Conservation (phyloP, 257 asterid species). For the Cynanchum wilfordii region DNA sequence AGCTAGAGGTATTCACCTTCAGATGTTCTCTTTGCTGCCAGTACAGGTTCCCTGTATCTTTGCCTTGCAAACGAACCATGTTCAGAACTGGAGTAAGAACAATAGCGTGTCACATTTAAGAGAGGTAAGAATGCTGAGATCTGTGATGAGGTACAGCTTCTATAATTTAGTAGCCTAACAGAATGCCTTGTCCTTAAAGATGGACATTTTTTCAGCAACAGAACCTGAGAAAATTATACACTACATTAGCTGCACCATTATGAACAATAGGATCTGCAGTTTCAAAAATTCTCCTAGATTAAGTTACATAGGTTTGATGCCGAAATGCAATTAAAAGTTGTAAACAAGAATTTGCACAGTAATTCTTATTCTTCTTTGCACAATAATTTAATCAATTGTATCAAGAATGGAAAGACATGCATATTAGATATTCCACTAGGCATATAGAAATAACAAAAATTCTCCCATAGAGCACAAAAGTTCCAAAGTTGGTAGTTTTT, state of each 20-base stretch:
- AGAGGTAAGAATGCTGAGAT: conserved; percentile 49
- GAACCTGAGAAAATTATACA: conserved; percentile 54
- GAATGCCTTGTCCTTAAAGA: conserved; percentile 52
- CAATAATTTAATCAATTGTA: background rate
- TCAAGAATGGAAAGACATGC: background rate
- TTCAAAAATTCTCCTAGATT: background rate
- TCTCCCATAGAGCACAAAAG: background rate
- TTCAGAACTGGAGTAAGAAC: conserved; percentile 44
- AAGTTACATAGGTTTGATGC: background rate
- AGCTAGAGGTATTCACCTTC: conserved; percentile 43
- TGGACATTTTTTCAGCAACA: conserved; percentile 63
- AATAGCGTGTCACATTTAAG: conserved; percentile 41
- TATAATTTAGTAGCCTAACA: conserved; percentile 41
- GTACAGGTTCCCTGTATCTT: conserved; percentile 65
- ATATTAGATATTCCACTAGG: background rate
- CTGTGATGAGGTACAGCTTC: conserved; percentile 56
- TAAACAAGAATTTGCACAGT: background rate
- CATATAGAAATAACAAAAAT: background rate
- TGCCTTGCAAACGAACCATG: conserved; percentile 44
- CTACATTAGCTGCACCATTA: conserved; percentile 26
- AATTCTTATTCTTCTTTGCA: background rate
- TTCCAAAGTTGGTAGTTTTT: background rate
- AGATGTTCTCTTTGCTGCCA: conserved; percentile 73
- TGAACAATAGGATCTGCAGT: background rate
- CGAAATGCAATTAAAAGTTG: background rate